Evolutionary conservation across 768 basidiomycete genomes (phyloP).

Genomic region (Wakefieldia striispora): DNA sequence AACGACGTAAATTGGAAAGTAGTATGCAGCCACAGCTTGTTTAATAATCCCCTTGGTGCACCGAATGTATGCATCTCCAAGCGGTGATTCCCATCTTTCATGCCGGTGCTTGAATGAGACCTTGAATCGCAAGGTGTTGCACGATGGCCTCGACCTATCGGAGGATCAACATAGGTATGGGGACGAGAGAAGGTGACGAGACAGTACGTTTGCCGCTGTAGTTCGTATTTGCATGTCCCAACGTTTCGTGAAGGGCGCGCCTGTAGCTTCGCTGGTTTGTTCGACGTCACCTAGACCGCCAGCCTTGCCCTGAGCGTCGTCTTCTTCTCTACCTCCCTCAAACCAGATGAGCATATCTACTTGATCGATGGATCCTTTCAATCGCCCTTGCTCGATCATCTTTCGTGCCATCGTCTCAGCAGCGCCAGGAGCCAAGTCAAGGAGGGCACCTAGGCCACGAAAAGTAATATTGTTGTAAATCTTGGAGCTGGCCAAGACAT

Average conservation of each 20-base stretch:
- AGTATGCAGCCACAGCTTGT: conserved; percentile 37
- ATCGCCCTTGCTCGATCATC: conserved; percentile 97
- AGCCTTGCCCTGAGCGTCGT: conserved; percentile 91
- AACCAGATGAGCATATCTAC: conserved; percentile 95
- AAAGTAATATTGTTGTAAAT: conserved; percentile 99
- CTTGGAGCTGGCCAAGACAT: conserved; percentile 92
- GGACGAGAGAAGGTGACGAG: neutral
- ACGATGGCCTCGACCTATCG: conserved; percentile 80
- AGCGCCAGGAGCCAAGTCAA: conserved; percentile 87
- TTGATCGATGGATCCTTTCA: conserved; percentile 94
- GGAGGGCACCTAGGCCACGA: conserved; percentile 82
- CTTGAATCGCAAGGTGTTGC: conserved; percentile 74
- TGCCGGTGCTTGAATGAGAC: conserved; percentile 46
- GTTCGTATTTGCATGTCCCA: conserved; percentile 95
- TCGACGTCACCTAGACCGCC: conserved; percentile 88
- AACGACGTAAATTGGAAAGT: conserved; percentile 64
- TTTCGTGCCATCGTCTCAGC: conserved; percentile 97
- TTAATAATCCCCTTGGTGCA: conserved; percentile 25
- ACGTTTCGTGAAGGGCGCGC: conserved; percentile 85
- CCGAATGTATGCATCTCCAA: conserved; percentile 13
- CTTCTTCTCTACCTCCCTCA: conserved; percentile 81
- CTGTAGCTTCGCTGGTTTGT: conserved; percentile 84
- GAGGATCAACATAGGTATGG: conserved; percentile 1
- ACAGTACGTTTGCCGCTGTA: conserved; percentile 79
- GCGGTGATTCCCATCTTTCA: conserved; percentile 14